Evolutionary conservation across 108 stramenopile genomes (phyloP), one percentile per base, ranked within the genome.

Genomic region (Fistulifera solaris): DNA sequence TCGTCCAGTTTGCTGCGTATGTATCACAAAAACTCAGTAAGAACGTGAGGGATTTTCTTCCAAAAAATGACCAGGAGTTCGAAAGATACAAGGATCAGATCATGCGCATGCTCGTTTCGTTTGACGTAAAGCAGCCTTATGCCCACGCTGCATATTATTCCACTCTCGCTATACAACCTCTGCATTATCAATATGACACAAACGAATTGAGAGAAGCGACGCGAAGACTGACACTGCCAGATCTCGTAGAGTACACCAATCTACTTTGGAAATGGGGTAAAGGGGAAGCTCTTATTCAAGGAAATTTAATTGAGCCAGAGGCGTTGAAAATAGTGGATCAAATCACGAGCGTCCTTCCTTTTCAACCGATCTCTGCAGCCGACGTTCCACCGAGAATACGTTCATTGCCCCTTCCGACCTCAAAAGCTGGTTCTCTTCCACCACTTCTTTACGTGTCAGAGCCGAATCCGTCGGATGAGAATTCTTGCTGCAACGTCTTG

Each of bases 101-200:
- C 7, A 52, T 71, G 21, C 67, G 85, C 44, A 69, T 57, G 17
- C 52, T 68, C 5, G 52, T 71, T 0, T 75, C 74, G 8, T 91
- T 85, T 45, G 75, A 87, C 54, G 77, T 83, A 1, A 82, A 87
- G 44, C 80, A 88, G 56, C 90, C 90, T 1, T 93, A 88, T 63
- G 67, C 76, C 1, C 82, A 85, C 66, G 79, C 81, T 1, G 53
- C 72, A 4, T 83, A 81, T 54, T 88, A 82, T 45, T 45, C 75
- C 2, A 27, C 60, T 7, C 63, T 86, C 22, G 53, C 66, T 21
- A 44, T 77, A 25, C 71, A 86, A 41, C 86, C 86, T 10, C 56
- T 52, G 14, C 56, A 56, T 15, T 85, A 78, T 40, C 66, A 80
- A 43, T 87, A 85, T 56, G 54, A 63, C 26, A 78, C 84, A 51